These are phyloP conservation scores for Actinomortierella wolfii DNA, from an alignment of 371 early-diverging fungal species.

Conservation along the genomic window DNA sequence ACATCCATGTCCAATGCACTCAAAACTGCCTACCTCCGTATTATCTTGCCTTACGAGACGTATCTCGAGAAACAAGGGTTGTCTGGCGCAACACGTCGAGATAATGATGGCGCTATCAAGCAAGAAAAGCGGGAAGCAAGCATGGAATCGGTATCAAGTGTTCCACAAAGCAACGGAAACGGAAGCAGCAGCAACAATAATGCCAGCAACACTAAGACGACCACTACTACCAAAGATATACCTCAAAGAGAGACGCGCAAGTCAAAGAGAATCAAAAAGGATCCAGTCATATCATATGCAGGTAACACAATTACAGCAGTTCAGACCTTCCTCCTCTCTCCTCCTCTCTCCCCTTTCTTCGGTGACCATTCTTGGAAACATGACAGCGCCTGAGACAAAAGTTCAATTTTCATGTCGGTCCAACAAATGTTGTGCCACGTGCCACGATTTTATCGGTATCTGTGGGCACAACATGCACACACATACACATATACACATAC, in stretches of 20 bases:
- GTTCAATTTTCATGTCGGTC: neutral
- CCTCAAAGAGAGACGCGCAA: constrained; percentile 17
- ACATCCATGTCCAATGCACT: constrained; percentile 86
- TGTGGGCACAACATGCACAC: too few species aligned
- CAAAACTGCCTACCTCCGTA: constrained; percentile 76
- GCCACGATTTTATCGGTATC: constrained; percentile 8
- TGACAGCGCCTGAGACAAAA: too few species aligned
- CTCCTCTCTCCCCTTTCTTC: too few species aligned
- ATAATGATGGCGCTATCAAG: constrained; percentile 7
- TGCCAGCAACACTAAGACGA: too few species aligned
- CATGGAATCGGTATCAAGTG: constrained; percentile 2
- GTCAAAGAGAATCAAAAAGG: constrained; percentile 44
- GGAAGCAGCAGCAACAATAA: too few species aligned
- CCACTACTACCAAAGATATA: constrained; percentile 9
- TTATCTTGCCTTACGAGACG: constrained; percentile 87
- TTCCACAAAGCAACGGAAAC: too few species aligned
- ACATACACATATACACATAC: too few species aligned
- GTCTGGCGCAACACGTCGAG: constrained; percentile 13
- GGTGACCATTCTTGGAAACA: too few species aligned
- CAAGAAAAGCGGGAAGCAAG: constrained; percentile 33
- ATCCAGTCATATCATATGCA: constrained; percentile 23
- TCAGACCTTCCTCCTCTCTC: too few species aligned
- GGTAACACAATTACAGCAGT: constrained; percentile 18
- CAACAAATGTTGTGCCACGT: constrained; percentile 5
- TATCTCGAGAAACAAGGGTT: constrained; percentile 58